Base-by-base conservation (phyloP, 2,329 filamentous ascomycete genomes). In the Ophiostoma ulmi region DNA sequence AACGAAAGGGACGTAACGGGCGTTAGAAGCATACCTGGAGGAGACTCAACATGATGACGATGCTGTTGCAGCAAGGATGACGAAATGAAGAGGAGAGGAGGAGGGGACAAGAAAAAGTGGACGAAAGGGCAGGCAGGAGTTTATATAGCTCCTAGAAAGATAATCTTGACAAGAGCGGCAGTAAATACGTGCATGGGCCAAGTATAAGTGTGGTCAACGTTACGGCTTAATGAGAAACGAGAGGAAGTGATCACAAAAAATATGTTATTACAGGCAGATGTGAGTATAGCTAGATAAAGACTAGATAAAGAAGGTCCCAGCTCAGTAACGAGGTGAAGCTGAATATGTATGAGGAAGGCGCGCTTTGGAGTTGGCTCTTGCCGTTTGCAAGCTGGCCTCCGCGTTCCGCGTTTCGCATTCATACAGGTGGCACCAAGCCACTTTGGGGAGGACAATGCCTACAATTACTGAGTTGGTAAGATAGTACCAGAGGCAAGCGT, bases 1-100 rank as follows among this genome's bases (percentile, higher is more conserved):
- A 26, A 44, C 14, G 11, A 8, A 39, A 22, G 13, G 2, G 22
- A 44, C 69, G 11, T 31, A 31, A 31, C 3, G 31, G 3, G 31
- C 44, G 7, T 48, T 3, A 20, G 17, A 48, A 48, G 17, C 44
- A 48, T 71, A 74, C 73, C 81, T 84, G 81, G 71, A 84, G 80
- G 73, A 84, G 80, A 74, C 83, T 81, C 82, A 83, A 83, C 77
- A 74, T 78, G 77, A 69, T 71, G 72, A 39, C 68, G 72, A 72
- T 17, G 35, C 35, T 38, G 67, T 38, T 17, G 64, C 64, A 41
- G 22, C 64, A 66, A 44, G 64, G 65, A 39, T 63, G 65, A 67
- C 64, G 69, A 58, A 36, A 6, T n/a, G 8, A 38, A 31, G 35
- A 38, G 6, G 22, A n/a, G 48, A 39, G 55, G n/a, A 61, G 11